Conservation (phyloP, 306 rosid genomes). For the Citrullus amarus region DNA sequence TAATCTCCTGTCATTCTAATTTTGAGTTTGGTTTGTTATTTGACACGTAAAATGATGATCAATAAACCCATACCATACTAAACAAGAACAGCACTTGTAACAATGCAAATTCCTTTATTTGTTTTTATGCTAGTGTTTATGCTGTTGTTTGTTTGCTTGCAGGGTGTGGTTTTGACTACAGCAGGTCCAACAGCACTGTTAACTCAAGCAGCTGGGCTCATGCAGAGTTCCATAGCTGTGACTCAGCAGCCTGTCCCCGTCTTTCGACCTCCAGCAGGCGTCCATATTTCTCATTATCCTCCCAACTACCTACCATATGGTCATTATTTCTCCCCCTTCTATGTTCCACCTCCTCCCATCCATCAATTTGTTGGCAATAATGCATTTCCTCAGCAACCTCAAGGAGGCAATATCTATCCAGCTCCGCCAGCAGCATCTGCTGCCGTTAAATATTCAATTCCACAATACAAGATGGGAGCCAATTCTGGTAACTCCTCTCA, state of each 20-base stretch:
- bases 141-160: slow-evolving; percentile 20
- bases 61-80: background rate
- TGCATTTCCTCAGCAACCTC: slow-evolving; percentile 85
- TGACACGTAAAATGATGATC: background rate
- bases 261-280: slow-evolving; percentile 70
- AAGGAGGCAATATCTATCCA: slow-evolving; percentile 64
- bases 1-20: background rate
- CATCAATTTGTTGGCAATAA: slow-evolving; percentile 89
- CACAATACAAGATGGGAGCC: slow-evolving; percentile 69
- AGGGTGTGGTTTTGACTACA: slow-evolving; percentile 76
- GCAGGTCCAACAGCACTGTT: slow-evolving; percentile 60
- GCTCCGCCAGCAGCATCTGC: slow-evolving; percentile 57
- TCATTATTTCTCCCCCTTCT: slow-evolving; percentile 73
- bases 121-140: background rate
- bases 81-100: background rate
- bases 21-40: background rate
- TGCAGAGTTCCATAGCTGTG: slow-evolving; percentile 80
- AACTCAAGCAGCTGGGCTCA: slow-evolving; percentile 78
- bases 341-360: slow-evolving; percentile 72
- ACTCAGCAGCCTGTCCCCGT: slow-evolving; percentile 86
- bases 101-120: background rate
- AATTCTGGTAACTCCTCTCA: slow-evolving; percentile 67
- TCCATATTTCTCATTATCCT: slow-evolving; percentile 80
- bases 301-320: slow-evolving; percentile 81
- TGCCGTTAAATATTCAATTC: slow-evolving; percentile 79